Evolutionary conservation across 2,329 filamentous ascomycete genomes (phyloP), one percentile per base, ranked within the genome.

Genomic region (Colletotrichum sp.): DNA sequence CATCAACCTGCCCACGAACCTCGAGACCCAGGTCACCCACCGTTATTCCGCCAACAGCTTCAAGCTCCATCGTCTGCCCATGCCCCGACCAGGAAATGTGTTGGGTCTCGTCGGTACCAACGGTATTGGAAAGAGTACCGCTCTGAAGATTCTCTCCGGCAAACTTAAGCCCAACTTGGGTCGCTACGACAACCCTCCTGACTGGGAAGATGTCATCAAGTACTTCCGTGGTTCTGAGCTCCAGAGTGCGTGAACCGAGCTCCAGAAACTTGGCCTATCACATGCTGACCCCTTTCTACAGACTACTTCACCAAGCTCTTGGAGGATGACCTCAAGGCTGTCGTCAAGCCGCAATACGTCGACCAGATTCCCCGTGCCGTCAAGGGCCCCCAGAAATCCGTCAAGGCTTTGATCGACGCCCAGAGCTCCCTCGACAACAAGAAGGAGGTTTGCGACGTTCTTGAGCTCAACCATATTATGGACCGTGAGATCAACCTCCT

Each of bases 121-220:
- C 92, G 97, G 98, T 95, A 99, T 99, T 82, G 97, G 97, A 87
- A 99, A 99, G 92, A 98, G 96, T 89, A 99, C 97, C n/a, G 98
- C 97, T 10, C 89, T 99, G 86, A 99, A 99, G 90, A 98, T 99
- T 85, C 93, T 99, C 82, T 98, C 95, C 83, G 97, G 97, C 84
- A 99, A 99, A 89, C 91, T 99, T 82, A 99, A 99, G 92, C 97
- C 97, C 76, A 99, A 99, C 86, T 87, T 99, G 87, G 97, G 98
- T 79, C 92, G 94, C 84, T 98, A 95, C 85, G 96, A 99, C 80
- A 98, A 99, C 87, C 96, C 97, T 10, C 98, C 97, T 16, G 97
- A 99, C 86, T 99, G 98, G 97, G 96, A 99, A 88, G 97, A 99
- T 87, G 98, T 99, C 76, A 92, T 99, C 87, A 98, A 97, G 89